Percentiles rank a stretch among this genome's conserved stretches.
These are phyloP conservation scores for Pseudevernia furfuracea DNA, from an alignment of 495 filamentous ascomycete species.

Conservation along the genomic window DNA sequence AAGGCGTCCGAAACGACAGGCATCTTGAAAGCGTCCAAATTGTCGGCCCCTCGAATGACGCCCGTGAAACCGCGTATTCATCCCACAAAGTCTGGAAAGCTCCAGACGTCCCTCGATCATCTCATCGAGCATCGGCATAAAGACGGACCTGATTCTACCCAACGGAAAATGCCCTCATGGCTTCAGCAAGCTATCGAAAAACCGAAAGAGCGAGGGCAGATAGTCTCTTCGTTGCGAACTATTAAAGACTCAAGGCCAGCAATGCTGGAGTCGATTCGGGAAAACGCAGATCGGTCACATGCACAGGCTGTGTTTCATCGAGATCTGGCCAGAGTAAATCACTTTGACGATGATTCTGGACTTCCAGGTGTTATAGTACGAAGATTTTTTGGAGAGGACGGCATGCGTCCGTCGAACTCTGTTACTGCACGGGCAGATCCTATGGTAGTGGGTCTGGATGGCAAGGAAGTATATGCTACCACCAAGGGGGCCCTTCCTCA, in stretches of 20 bases:
- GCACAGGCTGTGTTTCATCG: slow-evolving; percentile 17
- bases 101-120: slow-evolving; percentile 10
- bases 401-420: neutral
- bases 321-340: slow-evolving; percentile 19
- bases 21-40: neutral
- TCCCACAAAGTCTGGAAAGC: slow-evolving; percentile 15
- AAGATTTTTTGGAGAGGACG: neutral
- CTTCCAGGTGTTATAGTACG: slow-evolving; percentile 9
- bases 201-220: slow-evolving; percentile 12
- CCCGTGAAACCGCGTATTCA: neutral
- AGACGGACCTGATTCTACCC: neutral
- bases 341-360: slow-evolving; percentile 14
- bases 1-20: neutral
- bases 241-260: slow-evolving; percentile 24
- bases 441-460: neutral
- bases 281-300: slow-evolving; percentile 13
- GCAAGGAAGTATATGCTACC: neutral
- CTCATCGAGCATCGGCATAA: slow-evolving; percentile 1
- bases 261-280: slow-evolving; percentile 24
- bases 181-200: neutral
- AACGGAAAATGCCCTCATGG: neutral
- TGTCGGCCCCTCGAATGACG: neutral
- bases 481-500: neutral
- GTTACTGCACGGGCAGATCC: neutral
- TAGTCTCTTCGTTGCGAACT: slow-evolving; percentile 15